Base-by-base conservation (phyloP, 2,329 filamentous ascomycete genomes). In the Fusarium begoniae region DNA sequence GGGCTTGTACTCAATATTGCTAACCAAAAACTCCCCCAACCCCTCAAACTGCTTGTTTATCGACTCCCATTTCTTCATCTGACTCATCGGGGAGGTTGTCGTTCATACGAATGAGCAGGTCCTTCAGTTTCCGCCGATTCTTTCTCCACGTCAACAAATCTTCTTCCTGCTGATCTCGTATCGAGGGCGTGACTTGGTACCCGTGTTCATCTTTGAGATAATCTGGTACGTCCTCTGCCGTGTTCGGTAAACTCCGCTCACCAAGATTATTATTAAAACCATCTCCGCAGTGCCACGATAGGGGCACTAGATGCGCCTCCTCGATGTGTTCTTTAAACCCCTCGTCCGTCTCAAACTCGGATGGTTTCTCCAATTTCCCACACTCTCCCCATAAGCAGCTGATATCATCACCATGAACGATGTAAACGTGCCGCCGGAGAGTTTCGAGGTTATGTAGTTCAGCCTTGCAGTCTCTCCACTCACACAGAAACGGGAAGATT, bases 381-480 rank as follows among this genome's bases (percentile, higher is more conserved):
- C 83, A 84, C 13, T 77, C 77, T 13, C 77, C 79, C 83, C 83
- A 84, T 1, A 66, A 64, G 48, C 82, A 84, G 17, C 53, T n/a
- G 6, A 47, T 30, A 20, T 61, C 63, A n/a, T 69, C 48, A 3
- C 73, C 82, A 77, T 92, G 90, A 6, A 90, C 83, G 20, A 84
- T 74, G 24, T 80, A 77, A 20, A 92, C 80, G 72, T 92, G 90
- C 63, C 81, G 83, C 30, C 87, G 84, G 45, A 92, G 79, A 15
- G 89, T 92, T 18, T 88, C 87, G 64, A 91, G 80, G 75, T 92
- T 92, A 57, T 91, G 89, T 51, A 92, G 82, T 80, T 91, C 88
- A 8, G 90, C 90, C 37, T 83, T 85, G 76, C 90, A 92, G 1
- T 83, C 83, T 28, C 81, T 72, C 90, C 90, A 92, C 78, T 91